Percentiles rank a stretch among this genome's conserved stretches.
Evolutionary conservation across 2,329 filamentous ascomycete species (phyloP).

Genomic region (Penicillium crustosum): DNA sequence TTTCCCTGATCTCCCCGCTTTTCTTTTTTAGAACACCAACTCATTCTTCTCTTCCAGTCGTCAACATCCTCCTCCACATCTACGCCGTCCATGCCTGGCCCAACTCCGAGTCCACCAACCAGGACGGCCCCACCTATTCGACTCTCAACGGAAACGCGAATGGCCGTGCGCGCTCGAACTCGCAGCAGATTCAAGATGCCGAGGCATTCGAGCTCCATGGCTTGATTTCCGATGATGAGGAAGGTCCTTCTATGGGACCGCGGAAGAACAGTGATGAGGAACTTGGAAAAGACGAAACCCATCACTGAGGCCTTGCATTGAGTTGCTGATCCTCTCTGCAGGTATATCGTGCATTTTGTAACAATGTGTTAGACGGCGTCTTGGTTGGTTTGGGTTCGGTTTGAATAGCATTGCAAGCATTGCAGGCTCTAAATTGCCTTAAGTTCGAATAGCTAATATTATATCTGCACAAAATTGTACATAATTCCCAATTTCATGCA

Average conservation of each 20-base stretch:
- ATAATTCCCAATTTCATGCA: neutral
- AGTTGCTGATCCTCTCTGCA: neutral
- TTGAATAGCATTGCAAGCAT: neutral
- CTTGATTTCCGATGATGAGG: constrained; percentile 84
- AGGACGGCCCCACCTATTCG: constrained; percentile 19
- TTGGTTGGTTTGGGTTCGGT: neutral
- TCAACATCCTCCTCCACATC: constrained; percentile 79
- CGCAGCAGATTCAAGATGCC: constrained; percentile 67
- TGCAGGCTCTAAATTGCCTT: neutral
- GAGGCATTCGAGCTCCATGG: constrained; percentile 94
- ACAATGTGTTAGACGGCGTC: constrained; percentile 2
- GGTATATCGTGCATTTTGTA: constrained; percentile 5
- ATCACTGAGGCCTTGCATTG: neutral
- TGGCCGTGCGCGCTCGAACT: constrained; percentile 44
- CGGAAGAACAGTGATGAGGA: constrained; percentile 37
- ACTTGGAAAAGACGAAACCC: constrained; percentile 21
- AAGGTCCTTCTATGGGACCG: constrained; percentile 38
- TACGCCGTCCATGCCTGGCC: constrained; percentile 68
- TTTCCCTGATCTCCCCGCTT: neutral
- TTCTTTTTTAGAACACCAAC: neutral
- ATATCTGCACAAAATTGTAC: constrained; percentile 1
- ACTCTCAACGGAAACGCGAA: constrained; percentile 34
- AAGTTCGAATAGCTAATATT: neutral
- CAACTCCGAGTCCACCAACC: constrained; percentile 31
- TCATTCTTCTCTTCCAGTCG: constrained; percentile 50